Evolutionary conservation across 2,329 filamentous ascomycete species (phyloP).

Genomic region (Calonectria hongkongensis): DNA sequence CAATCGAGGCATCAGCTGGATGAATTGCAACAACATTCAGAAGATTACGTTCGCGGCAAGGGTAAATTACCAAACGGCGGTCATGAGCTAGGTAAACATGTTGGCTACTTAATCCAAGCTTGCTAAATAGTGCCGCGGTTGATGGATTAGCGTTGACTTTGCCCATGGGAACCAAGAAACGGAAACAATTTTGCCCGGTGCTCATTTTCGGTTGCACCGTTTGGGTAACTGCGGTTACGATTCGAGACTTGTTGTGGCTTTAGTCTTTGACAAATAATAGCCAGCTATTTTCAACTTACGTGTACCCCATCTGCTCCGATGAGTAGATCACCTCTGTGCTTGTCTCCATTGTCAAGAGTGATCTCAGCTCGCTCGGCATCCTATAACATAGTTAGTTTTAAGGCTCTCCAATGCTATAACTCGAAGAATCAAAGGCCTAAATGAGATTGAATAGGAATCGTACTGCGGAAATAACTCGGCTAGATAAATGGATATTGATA

Average conservation of each 20-base stretch:
- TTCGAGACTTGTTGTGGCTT: background rate
- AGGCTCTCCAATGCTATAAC: too few relatives aligned
- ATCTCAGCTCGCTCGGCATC: constrained; percentile 7
- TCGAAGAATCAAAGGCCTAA: background rate
- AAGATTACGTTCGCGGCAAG: background rate
- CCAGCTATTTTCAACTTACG: background rate
- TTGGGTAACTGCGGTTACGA: background rate
- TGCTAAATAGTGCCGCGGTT: background rate
- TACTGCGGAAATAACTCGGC: constrained; percentile 20
- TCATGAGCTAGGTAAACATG: constrained; percentile 7
- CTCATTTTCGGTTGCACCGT: background rate
- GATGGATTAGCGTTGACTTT: background rate
- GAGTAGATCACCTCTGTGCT: background rate
- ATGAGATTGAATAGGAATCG: background rate
- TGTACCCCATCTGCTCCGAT: constrained; percentile 15
- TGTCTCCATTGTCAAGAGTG: constrained; percentile 2
- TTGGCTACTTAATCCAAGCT: background rate
- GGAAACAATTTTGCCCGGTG: constrained; percentile 7
- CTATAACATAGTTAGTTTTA: background rate
- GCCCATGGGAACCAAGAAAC: constrained; percentile 21
- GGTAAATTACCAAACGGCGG: constrained; percentile 28
- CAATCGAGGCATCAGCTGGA: background rate
- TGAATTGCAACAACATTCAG: constrained; percentile 25
- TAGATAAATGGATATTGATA: constrained; percentile 4
- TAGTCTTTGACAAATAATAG: background rate